Evolutionary conservation across 2,329 filamentous ascomycete species (phyloP), one percentile per base, ranked within the genome.

Genomic region (Didymella keratinophila): DNA sequence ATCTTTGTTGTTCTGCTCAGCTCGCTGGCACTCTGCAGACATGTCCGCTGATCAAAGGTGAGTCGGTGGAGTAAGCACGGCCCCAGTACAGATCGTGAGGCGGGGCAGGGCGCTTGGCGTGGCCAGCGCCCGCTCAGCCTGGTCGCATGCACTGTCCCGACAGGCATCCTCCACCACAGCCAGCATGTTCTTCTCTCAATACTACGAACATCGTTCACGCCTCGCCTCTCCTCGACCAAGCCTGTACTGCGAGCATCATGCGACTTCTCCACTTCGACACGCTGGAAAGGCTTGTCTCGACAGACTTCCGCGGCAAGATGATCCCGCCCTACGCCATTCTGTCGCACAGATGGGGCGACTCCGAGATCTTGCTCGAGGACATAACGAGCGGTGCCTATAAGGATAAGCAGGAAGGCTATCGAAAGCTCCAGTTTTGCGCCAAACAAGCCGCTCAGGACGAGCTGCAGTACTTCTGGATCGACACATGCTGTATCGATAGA

Each of bases 281-380:
- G 20, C 28, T 43, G 16, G 53, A 47, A 28, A 61, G 37, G 32
- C 59, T 45, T 9, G 30, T 58, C 55, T 58, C 58, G 36, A 66
- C 61, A 57, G 52, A 65, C 25, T 65, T 64, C 18, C 21, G 53
- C 48, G 37, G 58, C 47, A 63, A 65, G 32, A 37, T 46, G 8
- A 62, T 63, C 30, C 60, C 58, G 43, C 63, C 56, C 37, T 76
- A 76, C 56, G 74, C 71, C 7, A 76, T 77, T 45, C 71, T 77
- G 11, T 77, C 72, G 20, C 75, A 78, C 60, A 70, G 65, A 52
- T 76, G 73, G 74, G 48, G 58, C 23, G 53, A 66, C 41, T 68
- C 70, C 14, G 71, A 78, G 63, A 57, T 72, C 27, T 67, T 64
- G 25, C 63, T 72, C 41, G 54, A 70, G 59, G 65, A 75, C 51